These are phyloP conservation scores for Hericium erinaceus DNA, from an alignment of 768 basidiomycete species.

Conservation along the genomic window DNA sequence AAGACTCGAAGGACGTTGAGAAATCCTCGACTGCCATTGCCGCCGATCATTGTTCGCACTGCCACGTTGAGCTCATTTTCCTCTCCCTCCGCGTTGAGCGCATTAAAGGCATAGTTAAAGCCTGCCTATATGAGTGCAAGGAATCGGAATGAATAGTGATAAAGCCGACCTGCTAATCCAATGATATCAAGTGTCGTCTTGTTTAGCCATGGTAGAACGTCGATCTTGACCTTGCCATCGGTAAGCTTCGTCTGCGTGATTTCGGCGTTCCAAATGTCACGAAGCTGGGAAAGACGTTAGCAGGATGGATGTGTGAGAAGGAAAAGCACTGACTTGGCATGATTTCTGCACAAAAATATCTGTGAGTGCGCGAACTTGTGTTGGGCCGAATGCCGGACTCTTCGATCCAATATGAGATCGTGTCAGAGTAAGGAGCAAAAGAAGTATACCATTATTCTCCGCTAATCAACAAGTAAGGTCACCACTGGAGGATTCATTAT, in stretches of 20 bases:
- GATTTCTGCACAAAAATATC: conserved; percentile 1
- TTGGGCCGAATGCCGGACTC: conserved; percentile 5
- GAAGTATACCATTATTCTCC: background rate
- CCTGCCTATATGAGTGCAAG: conserved; percentile 17
- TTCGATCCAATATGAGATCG: background rate
- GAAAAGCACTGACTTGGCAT: background rate
- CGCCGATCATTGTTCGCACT: conserved; percentile 23
- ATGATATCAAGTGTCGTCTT: conserved; percentile 17
- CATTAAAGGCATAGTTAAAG: conserved; percentile 29
- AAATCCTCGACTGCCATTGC: conserved; percentile 4
- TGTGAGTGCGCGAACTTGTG: conserved; percentile 1
- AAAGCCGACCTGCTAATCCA: conserved; percentile 15
- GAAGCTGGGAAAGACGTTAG: conserved; percentile 13
- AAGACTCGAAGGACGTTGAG: conserved; percentile 25
- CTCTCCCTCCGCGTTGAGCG: conserved; percentile 19
- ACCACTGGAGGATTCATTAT: no score
- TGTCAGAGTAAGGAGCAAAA: background rate
- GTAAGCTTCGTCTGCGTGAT: conserved; percentile 4
- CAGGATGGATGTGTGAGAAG: background rate
- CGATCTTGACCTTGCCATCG: conserved; percentile 4
- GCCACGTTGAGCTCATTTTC: conserved; percentile 25
- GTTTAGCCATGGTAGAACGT: conserved; percentile 14
- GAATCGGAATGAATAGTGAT: background rate
- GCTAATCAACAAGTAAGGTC: background rate
- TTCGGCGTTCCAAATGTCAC: conserved; percentile 20